These are phyloP conservation scores for Sindora glabra DNA, from an alignment of 306 rosid species.

Conservation along the genomic window DNA sequence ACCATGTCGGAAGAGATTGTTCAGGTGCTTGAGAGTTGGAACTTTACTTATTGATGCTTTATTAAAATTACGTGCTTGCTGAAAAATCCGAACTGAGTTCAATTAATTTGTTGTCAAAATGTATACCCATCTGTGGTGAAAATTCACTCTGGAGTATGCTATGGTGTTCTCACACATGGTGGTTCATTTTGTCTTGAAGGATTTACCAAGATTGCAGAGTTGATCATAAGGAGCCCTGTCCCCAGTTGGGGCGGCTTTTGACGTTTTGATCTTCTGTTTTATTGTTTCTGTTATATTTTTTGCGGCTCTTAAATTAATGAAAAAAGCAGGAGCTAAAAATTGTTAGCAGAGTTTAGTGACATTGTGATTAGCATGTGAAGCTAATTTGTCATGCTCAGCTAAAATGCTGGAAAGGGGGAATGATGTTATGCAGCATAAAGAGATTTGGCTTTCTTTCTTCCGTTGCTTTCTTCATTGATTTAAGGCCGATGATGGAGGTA, in stretches of 20 bases:
- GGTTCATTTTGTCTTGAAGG: conserved; percentile 9
- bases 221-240: conserved; percentile 1
- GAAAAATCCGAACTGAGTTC: conserved; percentile 9
- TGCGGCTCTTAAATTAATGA: not conserved
- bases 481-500: not conserved
- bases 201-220: conserved; percentile 13
- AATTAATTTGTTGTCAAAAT: conserved; percentile 5
- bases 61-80: conserved; percentile 32
- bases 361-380: conserved; percentile 16
- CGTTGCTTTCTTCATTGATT: not conserved
- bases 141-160: not conserved
- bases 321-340: not conserved
- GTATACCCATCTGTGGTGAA: not conserved
- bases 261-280: not conserved
- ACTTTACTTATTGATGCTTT: conserved; percentile 9
- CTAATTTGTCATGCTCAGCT: conserved; percentile 9
- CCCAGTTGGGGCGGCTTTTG: not conserved
- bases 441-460: not conserved
- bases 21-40: conserved; percentile 61
- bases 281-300: not conserved
- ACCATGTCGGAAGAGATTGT: conserved; percentile 96
- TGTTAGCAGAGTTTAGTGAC: conserved; percentile 12
- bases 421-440: not conserved
- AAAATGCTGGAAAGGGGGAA: conserved; percentile 6
- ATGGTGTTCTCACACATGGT: conserved; percentile 1